Conservation (phyloP, 2,329 filamentous ascomycete species). For the Verticillium zaregamsianum region DNA sequence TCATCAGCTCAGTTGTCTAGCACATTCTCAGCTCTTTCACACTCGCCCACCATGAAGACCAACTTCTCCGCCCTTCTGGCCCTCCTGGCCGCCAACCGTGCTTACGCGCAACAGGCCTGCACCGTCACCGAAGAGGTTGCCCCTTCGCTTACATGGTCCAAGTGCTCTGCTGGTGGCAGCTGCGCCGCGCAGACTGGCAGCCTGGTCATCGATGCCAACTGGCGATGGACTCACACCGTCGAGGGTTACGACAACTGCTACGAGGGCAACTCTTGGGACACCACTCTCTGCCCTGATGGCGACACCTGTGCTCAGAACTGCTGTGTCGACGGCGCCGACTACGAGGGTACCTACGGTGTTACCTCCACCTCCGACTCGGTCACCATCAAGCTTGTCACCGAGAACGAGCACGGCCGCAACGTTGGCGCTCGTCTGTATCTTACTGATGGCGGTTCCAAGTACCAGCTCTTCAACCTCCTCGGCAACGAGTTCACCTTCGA, state of each 20-base stretch:
- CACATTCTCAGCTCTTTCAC: background rate
- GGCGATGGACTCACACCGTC: slow-evolving; percentile 53
- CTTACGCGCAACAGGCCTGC: slow-evolving; percentile 48
- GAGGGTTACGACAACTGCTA: slow-evolving; percentile 51
- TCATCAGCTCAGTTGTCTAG: background rate
- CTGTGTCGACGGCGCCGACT: slow-evolving; percentile 51
- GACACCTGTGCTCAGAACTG: slow-evolving; percentile 43
- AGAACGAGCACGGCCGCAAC: slow-evolving; percentile 42
- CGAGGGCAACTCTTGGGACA: slow-evolving; percentile 46
- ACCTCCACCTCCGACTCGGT: slow-evolving; percentile 45
- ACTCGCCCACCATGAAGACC: slow-evolving; percentile 7
- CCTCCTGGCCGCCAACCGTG: slow-evolving; percentile 17
- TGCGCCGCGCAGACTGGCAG: slow-evolving; percentile 45
- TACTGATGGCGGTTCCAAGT: slow-evolving; percentile 55
- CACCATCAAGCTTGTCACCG: slow-evolving; percentile 54
- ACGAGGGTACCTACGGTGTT: slow-evolving; percentile 48
- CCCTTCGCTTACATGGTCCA: slow-evolving; percentile 48
- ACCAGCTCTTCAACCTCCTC: slow-evolving; percentile 61
- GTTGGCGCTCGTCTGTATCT: slow-evolving; percentile 58
- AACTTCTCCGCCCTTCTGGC: slow-evolving; percentile 34
- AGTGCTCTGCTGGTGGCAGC: slow-evolving; percentile 44
- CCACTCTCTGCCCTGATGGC: slow-evolving; percentile 33
- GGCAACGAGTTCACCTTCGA: slow-evolving; percentile 70
- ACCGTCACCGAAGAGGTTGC: slow-evolving; percentile 44
- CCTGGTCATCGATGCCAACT: slow-evolving; percentile 56